Evolutionary conservation across 2,329 filamentous ascomycete genomes (phyloP).

Genomic region (Aspergillus flavus): DNA sequence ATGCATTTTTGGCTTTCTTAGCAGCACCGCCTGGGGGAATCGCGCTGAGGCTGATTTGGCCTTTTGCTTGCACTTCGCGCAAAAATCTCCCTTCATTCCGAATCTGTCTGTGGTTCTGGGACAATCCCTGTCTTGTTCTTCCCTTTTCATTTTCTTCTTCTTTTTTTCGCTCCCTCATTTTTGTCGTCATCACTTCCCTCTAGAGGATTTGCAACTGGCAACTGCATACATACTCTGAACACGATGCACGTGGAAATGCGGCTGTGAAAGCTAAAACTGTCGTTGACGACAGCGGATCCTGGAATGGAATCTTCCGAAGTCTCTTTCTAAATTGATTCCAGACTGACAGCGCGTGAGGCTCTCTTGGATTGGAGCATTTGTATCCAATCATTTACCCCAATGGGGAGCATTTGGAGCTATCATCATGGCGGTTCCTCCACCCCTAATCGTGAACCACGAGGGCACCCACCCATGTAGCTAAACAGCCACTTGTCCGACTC

Average conservation of each 20-base stretch:
- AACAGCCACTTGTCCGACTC: background rate
- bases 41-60: background rate
- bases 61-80: background rate
- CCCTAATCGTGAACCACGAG: constrained; percentile 1
- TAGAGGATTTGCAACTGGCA: too few species aligned
- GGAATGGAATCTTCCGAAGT: background rate
- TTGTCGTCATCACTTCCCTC: background rate
- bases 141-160: background rate
- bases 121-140: background rate
- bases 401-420: background rate
- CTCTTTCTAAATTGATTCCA: background rate
- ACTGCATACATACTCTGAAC: too few species aligned
- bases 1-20: background rate
- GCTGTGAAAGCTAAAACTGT: background rate
- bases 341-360: constrained; percentile 1
- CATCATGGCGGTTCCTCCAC: background rate
- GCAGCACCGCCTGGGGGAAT: background rate
- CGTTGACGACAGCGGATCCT: background rate
- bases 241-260: background rate
- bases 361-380: background rate
- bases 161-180: background rate
- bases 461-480: background rate
- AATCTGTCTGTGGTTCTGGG: too few species aligned
- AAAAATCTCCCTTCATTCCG: background rate
- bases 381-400: background rate